Evolutionary conservation across 768 basidiomycete genomes (phyloP), one percentile per base, ranked within the genome.

Genomic region (Rhodotorula sphaerocarpa): DNA sequence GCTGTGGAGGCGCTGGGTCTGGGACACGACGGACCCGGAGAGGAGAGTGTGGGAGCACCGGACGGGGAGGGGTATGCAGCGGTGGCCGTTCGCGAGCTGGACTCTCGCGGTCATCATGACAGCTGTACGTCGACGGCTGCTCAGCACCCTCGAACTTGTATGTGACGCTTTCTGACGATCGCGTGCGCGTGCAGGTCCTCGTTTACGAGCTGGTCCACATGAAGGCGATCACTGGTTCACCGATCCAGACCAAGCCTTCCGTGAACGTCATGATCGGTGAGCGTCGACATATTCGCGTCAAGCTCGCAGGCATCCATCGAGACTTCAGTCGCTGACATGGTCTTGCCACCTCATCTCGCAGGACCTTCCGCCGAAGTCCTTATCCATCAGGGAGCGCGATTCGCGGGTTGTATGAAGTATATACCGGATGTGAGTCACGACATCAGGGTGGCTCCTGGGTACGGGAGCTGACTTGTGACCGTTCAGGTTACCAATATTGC

Each of bases 21-120:
- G 69, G 53, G 72, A 73, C 53, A 64, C 64, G 55, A 73, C 72
- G 42, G 75, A 75, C 5, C 41, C 72, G 6, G 82, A 87, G 64
- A 86, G 92, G 71, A 82, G 86, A 52, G 90, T 95, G 72, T 86
- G 91, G 72, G 80, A 88, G 72, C 93, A 93, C 79, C 86, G 82
- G 73, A 80, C 86, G 34, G 89, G 90, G 1, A 81, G 93, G 51
- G 87, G 86, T 11, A 80, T 87, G 27, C 93, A 96, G 76, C 82
- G 74, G 65, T 81, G 86, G 74, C 88, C 89, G 36, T 82, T 85
- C 65, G 80, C 85, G 84, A 86, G 84, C 18, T 95, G 76, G 75
- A 46, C 66, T 10, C 50, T 77, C 43, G 68, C 74, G 16, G 56
- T 73, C 27, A 63, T 57, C 43, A 59, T 67, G 55, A 50, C 54